Percentiles rank a stretch among this genome's conserved stretches.
These are phyloP conservation scores for Phyllosticta ampelicida DNA, from an alignment of 2,329 filamentous ascomycete species.

Conservation along the genomic window DNA sequence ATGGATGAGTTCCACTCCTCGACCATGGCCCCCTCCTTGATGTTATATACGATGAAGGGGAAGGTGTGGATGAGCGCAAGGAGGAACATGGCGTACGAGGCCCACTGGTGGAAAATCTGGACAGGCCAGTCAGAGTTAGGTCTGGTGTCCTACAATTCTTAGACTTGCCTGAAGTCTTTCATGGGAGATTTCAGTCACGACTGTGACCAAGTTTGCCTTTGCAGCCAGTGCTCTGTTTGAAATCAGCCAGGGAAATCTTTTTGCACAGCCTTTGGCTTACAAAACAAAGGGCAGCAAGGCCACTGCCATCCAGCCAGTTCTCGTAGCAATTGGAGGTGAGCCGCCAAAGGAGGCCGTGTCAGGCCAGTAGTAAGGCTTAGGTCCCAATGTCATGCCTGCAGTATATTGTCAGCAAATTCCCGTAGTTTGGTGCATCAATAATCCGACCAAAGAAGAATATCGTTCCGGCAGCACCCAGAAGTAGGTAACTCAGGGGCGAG, in stretches of 20 bases:
- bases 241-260: not conserved
- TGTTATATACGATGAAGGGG: conserved; percentile 46
- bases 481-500: conserved; percentile 18
- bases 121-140: not conserved
- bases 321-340: conserved; percentile 21
- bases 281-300: conserved; percentile 21
- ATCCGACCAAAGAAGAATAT: conserved; percentile 22
- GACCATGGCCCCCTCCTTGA: conserved; percentile 39
- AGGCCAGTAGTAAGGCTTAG: conserved; percentile 12
- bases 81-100: conserved; percentile 40
- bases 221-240: conserved; percentile 32
- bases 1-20: conserved; percentile 35
- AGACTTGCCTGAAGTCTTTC: conserved; percentile 41
- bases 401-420: too few relatives aligned
- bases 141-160: not conserved
- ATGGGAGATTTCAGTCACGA: conserved; percentile 44
- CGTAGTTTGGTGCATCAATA: too few relatives aligned
- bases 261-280: conserved; percentile 2
- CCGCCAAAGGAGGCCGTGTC: conserved; percentile 10
- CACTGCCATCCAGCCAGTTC: conserved; percentile 22
- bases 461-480: conserved; percentile 16
- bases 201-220: conserved; percentile 48
- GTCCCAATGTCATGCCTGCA: conserved; percentile 7
- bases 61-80: conserved; percentile 49
- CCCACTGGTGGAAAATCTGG: conserved; percentile 20